Percentiles rank a stretch among this genome's conserved stretches.
Evolutionary conservation across 1,139 yeast species (phyloP).

Genomic region (Saccharomyces hybrid): DNA sequence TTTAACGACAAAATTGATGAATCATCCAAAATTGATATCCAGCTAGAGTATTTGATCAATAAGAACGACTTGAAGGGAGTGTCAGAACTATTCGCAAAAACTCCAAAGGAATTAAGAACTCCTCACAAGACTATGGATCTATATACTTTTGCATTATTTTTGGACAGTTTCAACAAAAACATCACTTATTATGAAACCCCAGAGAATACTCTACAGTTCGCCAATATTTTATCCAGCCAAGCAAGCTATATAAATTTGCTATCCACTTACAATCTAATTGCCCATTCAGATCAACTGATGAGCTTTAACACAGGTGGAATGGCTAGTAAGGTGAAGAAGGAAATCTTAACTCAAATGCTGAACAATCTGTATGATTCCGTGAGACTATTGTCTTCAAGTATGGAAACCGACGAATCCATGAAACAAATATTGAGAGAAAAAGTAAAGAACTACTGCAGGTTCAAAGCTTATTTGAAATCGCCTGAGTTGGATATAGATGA

Average conservation of each 20-base stretch:
- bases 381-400: conserved; percentile 11
- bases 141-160: conserved; percentile 21
- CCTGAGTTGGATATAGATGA: conserved; percentile 16
- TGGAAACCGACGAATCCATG: conserved; percentile 5
- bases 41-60: conserved; percentile 23
- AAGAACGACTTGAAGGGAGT: conserved; percentile 19
- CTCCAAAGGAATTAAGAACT: conserved; percentile 7
- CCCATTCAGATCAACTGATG: conserved; percentile 7
- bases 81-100: conserved; percentile 11
- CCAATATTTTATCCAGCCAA: conserved; percentile 24
- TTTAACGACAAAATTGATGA: conserved; percentile 13
- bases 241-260: conserved; percentile 18
- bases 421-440: conserved; percentile 11
- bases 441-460: conserved; percentile 21
- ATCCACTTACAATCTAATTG: conserved; percentile 15
- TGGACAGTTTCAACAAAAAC: conserved; percentile 17
- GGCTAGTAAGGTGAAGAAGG: conserved; percentile 12
- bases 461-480: conserved; percentile 20
- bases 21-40: conserved; percentile 11
- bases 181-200: conserved; percentile 10
- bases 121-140: conserved; percentile 19
- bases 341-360: conserved; percentile 24
- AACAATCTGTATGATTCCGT: conserved; percentile 24
- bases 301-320: conserved; percentile 5
- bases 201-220: conserved; percentile 25